phyloP scores from a whole-genome alignment of 208 protist species.

The Naegleria gruberi region DNA sequence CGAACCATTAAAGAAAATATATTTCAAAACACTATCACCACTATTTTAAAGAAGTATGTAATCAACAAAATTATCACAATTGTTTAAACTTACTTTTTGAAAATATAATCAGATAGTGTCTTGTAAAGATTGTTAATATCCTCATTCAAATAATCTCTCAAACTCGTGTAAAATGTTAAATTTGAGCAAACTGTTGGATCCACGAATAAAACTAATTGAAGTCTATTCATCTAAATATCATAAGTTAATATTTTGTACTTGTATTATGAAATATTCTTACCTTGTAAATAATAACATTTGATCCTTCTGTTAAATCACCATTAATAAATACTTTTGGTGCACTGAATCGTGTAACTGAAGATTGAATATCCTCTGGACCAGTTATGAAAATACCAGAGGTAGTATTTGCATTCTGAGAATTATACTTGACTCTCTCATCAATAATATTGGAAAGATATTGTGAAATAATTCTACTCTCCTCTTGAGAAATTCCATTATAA shows the following conservation, averaged over 20 bases:
- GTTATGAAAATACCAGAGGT: background rate
- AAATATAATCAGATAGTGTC: background rate
- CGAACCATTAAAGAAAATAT: constrained; percentile 17
- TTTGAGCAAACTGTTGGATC: background rate
- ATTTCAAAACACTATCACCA: constrained; percentile 5
- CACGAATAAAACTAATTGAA: background rate
- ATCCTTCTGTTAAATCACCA: background rate
- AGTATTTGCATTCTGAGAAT: background rate
- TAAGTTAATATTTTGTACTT: background rate
- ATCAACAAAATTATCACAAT: no score
- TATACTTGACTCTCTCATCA: background rate
- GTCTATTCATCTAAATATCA: background rate
- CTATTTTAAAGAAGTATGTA: background rate
- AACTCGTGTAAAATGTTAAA: background rate
- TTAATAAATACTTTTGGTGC: background rate
- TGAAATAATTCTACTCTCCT: background rate
- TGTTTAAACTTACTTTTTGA: no score
- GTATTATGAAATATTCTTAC: background rate
- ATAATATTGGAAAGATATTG: background rate
- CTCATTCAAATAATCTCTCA: background rate
- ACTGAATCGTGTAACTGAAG: background rate
- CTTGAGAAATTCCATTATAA: background rate
- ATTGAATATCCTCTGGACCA: background rate
- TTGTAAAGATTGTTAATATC: background rate
- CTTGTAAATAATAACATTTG: background rate